phyloP scores from a whole-genome alignment of 371 early-diverging fungal genomes.

The Blakeslea trispora region DNA sequence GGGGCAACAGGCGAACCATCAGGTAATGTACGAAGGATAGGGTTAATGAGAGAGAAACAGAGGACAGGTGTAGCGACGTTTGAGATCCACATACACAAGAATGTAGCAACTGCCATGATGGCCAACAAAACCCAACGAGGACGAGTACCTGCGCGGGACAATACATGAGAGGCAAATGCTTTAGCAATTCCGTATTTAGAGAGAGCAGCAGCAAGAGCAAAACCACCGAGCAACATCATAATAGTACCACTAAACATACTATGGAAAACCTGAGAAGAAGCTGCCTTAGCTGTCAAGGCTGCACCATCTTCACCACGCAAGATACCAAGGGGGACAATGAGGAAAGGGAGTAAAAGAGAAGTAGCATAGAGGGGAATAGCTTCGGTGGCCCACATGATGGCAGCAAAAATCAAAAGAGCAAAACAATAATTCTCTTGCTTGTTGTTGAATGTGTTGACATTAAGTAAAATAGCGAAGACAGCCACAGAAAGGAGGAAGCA shows the following conservation, averaged over 20 bases:
- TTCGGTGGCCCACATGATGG: slow-evolving; percentile 73
- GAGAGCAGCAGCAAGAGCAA: slow-evolving; percentile 80
- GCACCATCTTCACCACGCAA: slow-evolving; percentile 56
- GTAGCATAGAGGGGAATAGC: slow-evolving; percentile 83
- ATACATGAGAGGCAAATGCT: slow-evolving; percentile 65
- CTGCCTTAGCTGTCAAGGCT: slow-evolving; percentile 65
- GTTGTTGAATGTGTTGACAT: slow-evolving; percentile 54
- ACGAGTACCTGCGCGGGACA: slow-evolving; percentile 71
- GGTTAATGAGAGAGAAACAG: slow-evolving; percentile 76
- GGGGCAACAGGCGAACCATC: slow-evolving; percentile 72
- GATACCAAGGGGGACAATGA: slow-evolving; percentile 73
- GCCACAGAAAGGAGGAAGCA: slow-evolving; percentile 48
- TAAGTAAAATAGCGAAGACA: slow-evolving; percentile 58
- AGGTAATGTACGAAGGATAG: slow-evolving; percentile 74
- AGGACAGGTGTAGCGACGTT: slow-evolving; percentile 88
- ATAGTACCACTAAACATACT: slow-evolving; percentile 96
- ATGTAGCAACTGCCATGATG: slow-evolving; percentile 75
- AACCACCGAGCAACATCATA: slow-evolving; percentile 95
- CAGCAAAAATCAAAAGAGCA: slow-evolving; percentile 64
- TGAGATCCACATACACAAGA: slow-evolving; percentile 79
- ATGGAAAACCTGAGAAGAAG: slow-evolving; percentile 72
- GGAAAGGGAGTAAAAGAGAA: slow-evolving; percentile 74
- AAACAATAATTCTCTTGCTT: slow-evolving; percentile 66
- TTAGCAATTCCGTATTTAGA: slow-evolving; percentile 71
- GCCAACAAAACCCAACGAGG: slow-evolving; percentile 71